Conservation (phyloP, 2,329 filamentous ascomycete species). For the Didymella segeticola region DNA sequence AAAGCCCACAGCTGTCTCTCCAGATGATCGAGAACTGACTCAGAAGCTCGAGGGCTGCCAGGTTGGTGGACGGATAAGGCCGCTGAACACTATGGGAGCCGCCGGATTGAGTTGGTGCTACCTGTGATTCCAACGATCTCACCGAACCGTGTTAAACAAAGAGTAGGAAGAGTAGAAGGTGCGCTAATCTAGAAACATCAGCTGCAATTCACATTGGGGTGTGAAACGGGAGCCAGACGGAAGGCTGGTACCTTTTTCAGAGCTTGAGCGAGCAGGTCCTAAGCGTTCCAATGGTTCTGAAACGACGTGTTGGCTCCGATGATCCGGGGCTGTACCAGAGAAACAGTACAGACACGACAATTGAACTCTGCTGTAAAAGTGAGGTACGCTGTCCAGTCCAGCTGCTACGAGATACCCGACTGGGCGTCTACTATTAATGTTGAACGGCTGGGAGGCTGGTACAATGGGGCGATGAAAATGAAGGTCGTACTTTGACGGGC, state of each 20-base stretch:
- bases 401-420: slow-evolving; percentile 23
- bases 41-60: not conserved
- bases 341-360: not conserved
- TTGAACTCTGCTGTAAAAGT: not conserved
- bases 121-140: slow-evolving; percentile 25
- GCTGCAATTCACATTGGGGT: not conserved
- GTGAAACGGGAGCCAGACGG: not conserved
- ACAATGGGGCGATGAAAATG: slow-evolving; percentile 15
- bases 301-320: slow-evolving; percentile 9
- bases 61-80: not conserved
- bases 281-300: not conserved
- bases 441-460: not conserved
- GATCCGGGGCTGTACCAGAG: slow-evolving; percentile 5
- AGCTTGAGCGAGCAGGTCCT: slow-evolving; percentile 8
- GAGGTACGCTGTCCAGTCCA: slow-evolving; percentile 24
- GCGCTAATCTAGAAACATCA: slow-evolving; percentile 13
- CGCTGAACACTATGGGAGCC: not conserved
- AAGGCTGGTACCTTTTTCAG: slow-evolving; percentile 22
- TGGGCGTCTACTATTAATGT: slow-evolving; percentile 18
- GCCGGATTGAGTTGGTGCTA: slow-evolving; percentile 18
- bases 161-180: not conserved
- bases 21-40: not conserved
- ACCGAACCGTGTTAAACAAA: slow-evolving; percentile 16
- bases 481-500: slow-evolving; percentile 10
- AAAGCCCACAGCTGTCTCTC: not conserved